Percentiles rank a stretch among this genome's conserved stretches.
Conservation (phyloP, 2,329 filamentous ascomycete genomes). For the Meredithiella fracta region DNA sequence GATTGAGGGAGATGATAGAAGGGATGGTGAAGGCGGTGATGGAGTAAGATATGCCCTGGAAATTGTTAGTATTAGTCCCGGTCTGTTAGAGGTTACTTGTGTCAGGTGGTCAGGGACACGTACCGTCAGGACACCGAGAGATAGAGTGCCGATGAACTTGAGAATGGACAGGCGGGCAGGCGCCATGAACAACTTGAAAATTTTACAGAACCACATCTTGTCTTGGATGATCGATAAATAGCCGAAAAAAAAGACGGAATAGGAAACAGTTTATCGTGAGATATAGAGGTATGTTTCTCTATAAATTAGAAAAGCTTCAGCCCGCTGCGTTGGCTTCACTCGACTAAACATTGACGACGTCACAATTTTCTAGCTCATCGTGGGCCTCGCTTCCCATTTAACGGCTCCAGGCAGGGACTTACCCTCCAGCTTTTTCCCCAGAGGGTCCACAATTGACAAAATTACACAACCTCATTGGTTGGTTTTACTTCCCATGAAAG, state of each 20-base stretch:
- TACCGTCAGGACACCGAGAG: slow-evolving; percentile 76
- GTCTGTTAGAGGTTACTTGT: not conserved
- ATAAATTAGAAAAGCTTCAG: not conserved
- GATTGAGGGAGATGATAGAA: slow-evolving; percentile 62
- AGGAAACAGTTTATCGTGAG: not conserved
- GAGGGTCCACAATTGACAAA: not conserved
- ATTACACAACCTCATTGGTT: too few species aligned
- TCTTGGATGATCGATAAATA: not conserved
- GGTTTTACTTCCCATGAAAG: too few species aligned
- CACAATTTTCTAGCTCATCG: too few species aligned
- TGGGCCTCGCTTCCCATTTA: too few species aligned
- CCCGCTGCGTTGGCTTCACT: too few species aligned
- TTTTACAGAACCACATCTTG: slow-evolving; percentile 12
- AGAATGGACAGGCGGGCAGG: slow-evolving; percentile 56
- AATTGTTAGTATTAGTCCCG: not conserved
- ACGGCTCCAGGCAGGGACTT: too few species aligned
- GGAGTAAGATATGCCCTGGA: slow-evolving; percentile 78
- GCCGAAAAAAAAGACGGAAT: not conserved
- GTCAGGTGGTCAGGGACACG: slow-evolving; percentile 21
- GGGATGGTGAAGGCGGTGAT: slow-evolving; percentile 64
- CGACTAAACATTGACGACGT: too few species aligned
- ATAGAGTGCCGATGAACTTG: slow-evolving; percentile 88
- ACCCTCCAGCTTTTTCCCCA: not conserved
- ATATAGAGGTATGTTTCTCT: too few species aligned
- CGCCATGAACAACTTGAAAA: slow-evolving; percentile 33